phyloP scores from a whole-genome alignment of 176 grass and related monocot genomes.

The Tillandsia fasciculata region DNA sequence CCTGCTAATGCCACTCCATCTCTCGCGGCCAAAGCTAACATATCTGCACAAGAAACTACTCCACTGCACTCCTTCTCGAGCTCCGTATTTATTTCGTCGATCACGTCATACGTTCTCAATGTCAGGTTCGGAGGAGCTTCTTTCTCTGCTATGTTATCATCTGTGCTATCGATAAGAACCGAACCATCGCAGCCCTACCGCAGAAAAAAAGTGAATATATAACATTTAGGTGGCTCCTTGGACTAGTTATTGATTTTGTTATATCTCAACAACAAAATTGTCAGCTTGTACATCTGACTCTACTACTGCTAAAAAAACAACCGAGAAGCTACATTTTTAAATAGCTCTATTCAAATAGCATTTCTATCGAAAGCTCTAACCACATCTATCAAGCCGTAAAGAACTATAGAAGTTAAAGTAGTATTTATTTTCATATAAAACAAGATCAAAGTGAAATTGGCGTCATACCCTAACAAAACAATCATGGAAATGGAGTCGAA shows the following conservation, averaged over 20 bases:
- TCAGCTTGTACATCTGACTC: neutral
- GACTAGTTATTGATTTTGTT: too few species aligned
- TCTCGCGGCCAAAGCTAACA: conserved; percentile 50
- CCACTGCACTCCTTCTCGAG: conserved; percentile 37
- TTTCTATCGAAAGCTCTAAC: too few species aligned
- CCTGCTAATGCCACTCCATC: conserved; percentile 40
- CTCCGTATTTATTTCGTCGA: conserved; percentile 38
- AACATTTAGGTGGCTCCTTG: too few species aligned
- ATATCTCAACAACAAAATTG: too few species aligned
- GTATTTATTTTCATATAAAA: neutral
- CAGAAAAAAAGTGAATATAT: neutral
- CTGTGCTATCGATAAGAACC: conserved; percentile 41
- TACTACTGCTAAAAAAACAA: too few species aligned
- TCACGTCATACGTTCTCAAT: conserved; percentile 39
- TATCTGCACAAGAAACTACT: conserved; percentile 44
- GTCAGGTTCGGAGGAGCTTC: conserved; percentile 23
- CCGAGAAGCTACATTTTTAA: too few species aligned
- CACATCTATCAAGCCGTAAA: too few species aligned
- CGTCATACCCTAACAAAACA: conserved; percentile 55
- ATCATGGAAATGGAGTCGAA: conserved; percentile 72
- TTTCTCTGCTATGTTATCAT: conserved; percentile 29
- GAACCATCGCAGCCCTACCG: conserved; percentile 57
- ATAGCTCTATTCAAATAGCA: too few species aligned
- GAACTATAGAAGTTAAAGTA: neutral
- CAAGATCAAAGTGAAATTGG: neutral